Evolutionary conservation across 495 filamentous ascomycete genomes (phyloP).

Genomic region (Aspergillus haitiensis): DNA sequence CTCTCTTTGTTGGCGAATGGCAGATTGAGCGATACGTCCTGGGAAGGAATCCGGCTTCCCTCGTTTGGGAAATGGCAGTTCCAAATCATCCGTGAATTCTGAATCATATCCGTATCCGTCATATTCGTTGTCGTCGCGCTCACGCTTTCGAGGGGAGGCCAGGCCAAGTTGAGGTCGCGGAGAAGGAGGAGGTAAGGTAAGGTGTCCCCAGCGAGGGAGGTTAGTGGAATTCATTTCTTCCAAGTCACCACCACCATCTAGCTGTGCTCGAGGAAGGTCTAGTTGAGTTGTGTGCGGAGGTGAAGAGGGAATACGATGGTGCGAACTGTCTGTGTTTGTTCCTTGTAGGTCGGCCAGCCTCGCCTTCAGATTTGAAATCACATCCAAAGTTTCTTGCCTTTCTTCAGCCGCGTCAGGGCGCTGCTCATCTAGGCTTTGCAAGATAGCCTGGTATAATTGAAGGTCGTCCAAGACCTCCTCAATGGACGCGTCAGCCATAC

Average conservation of each 20-base stretch:
- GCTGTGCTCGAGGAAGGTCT: conserved; percentile 7
- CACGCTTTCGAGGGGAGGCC: conserved; percentile 21
- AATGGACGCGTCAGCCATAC: conserved; percentile 26
- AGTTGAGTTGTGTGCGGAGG: not conserved
- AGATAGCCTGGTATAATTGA: conserved; percentile 39
- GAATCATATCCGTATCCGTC: conserved; percentile 6
- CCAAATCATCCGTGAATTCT: conserved; percentile 18
- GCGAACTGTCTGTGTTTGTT: conserved; percentile 3
- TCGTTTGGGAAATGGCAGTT: conserved; percentile 12
- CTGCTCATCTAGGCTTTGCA: conserved; percentile 40
- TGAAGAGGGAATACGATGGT: conserved; percentile 1
- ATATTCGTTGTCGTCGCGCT: conserved; percentile 4
- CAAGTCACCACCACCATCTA: conserved; percentile 22
- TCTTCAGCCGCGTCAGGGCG: conserved; percentile 27
- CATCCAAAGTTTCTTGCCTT: conserved; percentile 26
- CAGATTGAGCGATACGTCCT: not conserved
- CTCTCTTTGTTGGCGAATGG: not conserved
- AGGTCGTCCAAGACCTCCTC: conserved; percentile 38
- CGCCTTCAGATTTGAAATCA: conserved; percentile 23
- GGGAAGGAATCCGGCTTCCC: not conserved
- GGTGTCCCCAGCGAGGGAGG: conserved; percentile 2
- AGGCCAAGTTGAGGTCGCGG: conserved; percentile 8
- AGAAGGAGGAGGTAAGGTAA: conserved; percentile 13
- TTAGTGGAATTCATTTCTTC: conserved; percentile 4
- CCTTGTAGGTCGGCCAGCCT: conserved; percentile 27